Percentiles rank a stretch among this genome's conserved stretches.
Conservation (phyloP, 352 stramenopile genomes). For the Globisporangium middletonii region DNA sequence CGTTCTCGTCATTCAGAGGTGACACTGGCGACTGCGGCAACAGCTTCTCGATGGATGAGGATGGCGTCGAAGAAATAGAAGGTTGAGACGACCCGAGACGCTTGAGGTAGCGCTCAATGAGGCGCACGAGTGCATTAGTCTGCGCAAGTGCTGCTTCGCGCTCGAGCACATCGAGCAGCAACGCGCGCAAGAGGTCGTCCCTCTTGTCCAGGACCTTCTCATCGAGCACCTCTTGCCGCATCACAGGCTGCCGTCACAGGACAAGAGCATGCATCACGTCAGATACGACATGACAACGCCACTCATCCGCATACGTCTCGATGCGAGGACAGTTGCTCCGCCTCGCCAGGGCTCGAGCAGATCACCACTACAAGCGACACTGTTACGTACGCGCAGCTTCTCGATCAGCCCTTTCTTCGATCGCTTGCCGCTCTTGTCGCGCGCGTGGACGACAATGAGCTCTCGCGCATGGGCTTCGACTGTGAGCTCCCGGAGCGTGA, state of each 20-base stretch:
- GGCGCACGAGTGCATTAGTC: constrained; percentile 5
- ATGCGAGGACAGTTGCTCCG: too few species aligned
- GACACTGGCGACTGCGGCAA: too few species aligned
- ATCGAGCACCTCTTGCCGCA: constrained; percentile 22
- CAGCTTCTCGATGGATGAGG: too few species aligned
- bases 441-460: constrained; percentile 27
- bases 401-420: constrained; percentile 59
- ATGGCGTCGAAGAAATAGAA: too few species aligned
- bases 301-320: not conserved
- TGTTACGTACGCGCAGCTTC: constrained; percentile 25
- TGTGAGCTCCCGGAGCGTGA: constrained; percentile 60
- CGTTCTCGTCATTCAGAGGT: too few species aligned
- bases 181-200: constrained; percentile 32
- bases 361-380: too few species aligned
- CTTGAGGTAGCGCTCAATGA: too few species aligned
- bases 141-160: constrained; percentile 28
- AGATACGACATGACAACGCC: not conserved
- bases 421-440: constrained; percentile 44
- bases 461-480: constrained; percentile 43
- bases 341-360: not conserved
- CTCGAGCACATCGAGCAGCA: constrained; percentile 28
- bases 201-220: constrained; percentile 32
- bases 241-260: constrained; percentile 13
- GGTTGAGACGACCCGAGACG: too few species aligned
- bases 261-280: too few species aligned